Base-by-base conservation (phyloP, 2,329 filamentous ascomycete species). In the Colletotrichum navitas region DNA sequence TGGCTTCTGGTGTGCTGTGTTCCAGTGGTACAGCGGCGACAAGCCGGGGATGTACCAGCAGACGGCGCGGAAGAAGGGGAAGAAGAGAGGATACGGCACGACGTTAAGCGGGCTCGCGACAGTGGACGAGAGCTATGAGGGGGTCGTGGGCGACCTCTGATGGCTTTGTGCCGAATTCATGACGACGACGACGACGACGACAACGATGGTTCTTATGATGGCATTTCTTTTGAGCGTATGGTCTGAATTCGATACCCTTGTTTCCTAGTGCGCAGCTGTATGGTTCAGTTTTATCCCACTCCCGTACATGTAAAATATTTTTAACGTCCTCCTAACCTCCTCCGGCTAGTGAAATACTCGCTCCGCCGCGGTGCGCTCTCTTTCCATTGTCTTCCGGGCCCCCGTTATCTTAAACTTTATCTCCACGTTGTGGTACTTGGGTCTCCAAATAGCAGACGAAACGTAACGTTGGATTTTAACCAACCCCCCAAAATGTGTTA, bases 61-160 rank as follows among this genome's bases (percentile, higher is more conserved):
- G 18, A 41, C 51, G 36, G n/a, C 21, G 36, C 49, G n/a, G 36
- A 54, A 24, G 39, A 54, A 55, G 36, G 49, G 61, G 1, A 72
- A 71, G 36, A 55, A 26, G 47, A 64, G 60, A 41, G 70, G 70
- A 3, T 72, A 72, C 58, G 66, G 70, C 34, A 72, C 70, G 34
- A 71, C 39, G 10, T 61, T 61, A n/a, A 55, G 70, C 12, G 61
- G 47, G 2, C 36, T 72, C 45, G 69, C 59, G 21, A 16, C 62
- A 14, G 59, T 69, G 21, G 58, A 64, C n/a, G 66, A 72, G 54
- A 45, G 52, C 26, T 59, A 24, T 32, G 63, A 71, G 49, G 55
- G 63, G 4, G 47, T 68, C 41, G n/a, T 56, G 6, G 41, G 63
- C 26, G 55, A 71, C 12, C 51, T 71, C 8, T 71, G 64, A 66